A percentile compares a stretch with the other conserved stretches of the same genome.
phyloP scores from a whole-genome alignment of 2,329 filamentous ascomycete genomes.

The Pseudogymnoascus sp. region DNA sequence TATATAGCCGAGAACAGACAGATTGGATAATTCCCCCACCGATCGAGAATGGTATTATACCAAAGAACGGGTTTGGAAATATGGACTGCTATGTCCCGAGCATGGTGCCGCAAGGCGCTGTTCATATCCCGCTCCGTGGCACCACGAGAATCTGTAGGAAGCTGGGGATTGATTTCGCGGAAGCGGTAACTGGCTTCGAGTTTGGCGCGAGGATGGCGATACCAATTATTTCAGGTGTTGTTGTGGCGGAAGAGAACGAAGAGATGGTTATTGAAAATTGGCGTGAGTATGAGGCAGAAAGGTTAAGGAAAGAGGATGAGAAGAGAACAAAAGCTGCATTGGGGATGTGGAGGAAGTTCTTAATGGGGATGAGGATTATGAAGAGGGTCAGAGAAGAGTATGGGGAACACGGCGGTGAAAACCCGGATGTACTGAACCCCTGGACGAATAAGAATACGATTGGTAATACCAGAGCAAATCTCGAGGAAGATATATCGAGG shows the following conservation, averaged over 20 bases:
- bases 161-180: conserved; percentile 79
- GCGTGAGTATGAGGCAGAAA: conserved; percentile 68
- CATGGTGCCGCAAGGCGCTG: conserved; percentile 81
- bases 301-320: conserved; percentile 69
- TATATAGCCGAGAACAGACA: conserved; percentile 80
- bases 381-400: conserved; percentile 72
- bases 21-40: conserved; percentile 92
- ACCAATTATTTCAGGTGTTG: conserved; percentile 82
- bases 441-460: conserved; percentile 37
- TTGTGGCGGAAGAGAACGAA: conserved; percentile 75
- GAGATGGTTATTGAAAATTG: conserved; percentile 70
- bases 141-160: conserved; percentile 75
- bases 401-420: conserved; percentile 47
- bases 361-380: conserved; percentile 77
- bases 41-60: conserved; percentile 77
- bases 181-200: conserved; percentile 93
- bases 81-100: conserved; percentile 92
- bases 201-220: conserved; percentile 93
- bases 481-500: conserved; percentile 25
- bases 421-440: conserved; percentile 49
- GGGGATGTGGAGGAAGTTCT: conserved; percentile 75
- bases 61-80: conserved; percentile 91
- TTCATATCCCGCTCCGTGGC: conserved; percentile 74
- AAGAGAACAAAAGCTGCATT: conserved; percentile 71
- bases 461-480: conserved; percentile 21